Evolutionary conservation across 2,329 filamentous ascomycete genomes (phyloP), one percentile per base, ranked within the genome.

Genomic region (Rhynchosporium agropyri): DNA sequence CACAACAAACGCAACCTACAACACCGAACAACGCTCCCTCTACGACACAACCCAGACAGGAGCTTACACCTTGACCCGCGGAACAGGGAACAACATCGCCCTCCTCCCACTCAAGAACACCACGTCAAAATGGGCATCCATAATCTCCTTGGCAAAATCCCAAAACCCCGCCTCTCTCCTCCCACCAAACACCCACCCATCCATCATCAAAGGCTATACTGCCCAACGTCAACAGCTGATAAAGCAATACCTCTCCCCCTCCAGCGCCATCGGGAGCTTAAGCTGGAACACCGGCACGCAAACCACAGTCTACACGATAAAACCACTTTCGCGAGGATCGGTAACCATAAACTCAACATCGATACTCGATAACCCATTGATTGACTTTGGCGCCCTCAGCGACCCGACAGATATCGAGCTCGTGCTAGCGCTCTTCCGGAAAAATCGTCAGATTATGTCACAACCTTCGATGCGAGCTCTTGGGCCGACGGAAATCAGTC

Each of bases 341-440:
- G 71, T 77, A 49, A 64, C 67, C 5, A 69, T 74, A 3, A 68
- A 69, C 56, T 65, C 70, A 1, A 70, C 70, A 0, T 65, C 71
- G 31, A 68, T 67, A 5, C 63, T 70, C 15, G 68, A 61, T 0
- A 64, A 70, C 3, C 76, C 75, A 1, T 64, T 73, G 20, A 66
- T 78, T 28, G 73, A 77, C 63, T 76, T 75, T 60, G 70, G 72
- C 53, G 74, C 76, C 1, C 70, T 70, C 1, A 71, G 70, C 10
- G 77, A 78, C 61, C 76, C 75, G 1, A 67, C 76, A 10, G 76
- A 78, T 62, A 65, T 77, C 38, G 72, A 76, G 12, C 68, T 77
- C 53, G 28, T 58, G 10, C 50, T 63, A 5, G 51, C 63, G 0
- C 50, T 65, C 10, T 55, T 65, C 58, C 29, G 20, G 2, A 65